Evolutionary conservation across 1,139 yeast species (phyloP), one percentile per base, ranked within the genome.

Genomic region (Pneumocystis carinii): DNA sequence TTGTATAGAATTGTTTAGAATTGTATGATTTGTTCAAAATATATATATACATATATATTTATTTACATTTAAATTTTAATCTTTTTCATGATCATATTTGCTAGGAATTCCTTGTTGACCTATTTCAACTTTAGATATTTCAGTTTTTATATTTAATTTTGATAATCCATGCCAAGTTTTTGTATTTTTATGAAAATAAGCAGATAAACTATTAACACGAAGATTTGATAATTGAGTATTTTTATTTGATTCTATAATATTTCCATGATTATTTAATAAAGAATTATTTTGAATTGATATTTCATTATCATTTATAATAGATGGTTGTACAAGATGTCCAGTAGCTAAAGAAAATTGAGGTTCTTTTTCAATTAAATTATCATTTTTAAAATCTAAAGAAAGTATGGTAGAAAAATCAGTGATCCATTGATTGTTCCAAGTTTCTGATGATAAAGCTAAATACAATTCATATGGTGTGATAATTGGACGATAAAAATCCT

Each of bases 401-500:
- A 86, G 71, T 0, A 85, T 79, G 15, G 75, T 75, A 55, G 81
- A 78, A 72, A 90, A 89, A 69, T 87, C 94, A 0, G 90, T 84
- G 17, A 87, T 81, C 98, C 98, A 92, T 69, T 86, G 80, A 0
- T 97, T 97, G 0, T 92, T 85, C 48, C 66, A 63, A 97, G 97
- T 90, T 8, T 12, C 27, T 2, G 55, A 48, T 7, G 55, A 48
- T 65, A 94, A 76, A 0, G 97, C 96, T 71, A 92, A 75, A 62
- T 85, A 80, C 62, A 94, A 76, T 72, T 92, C 99, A 73, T 87
- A 92, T 0, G 98, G 98, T 0, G 98, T 92, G 15, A 92, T 82
- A 12, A 92, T 86, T 0, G 97, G 97, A 72, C 86, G 89, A 75
- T 83, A 89, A 71, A 86, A 92, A 66, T 90, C 96, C 35, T 41